These are phyloP conservation scores for Pezicula carpinea DNA, from an alignment of 2,329 filamentous ascomycete genomes.

Conservation along the genomic window DNA sequence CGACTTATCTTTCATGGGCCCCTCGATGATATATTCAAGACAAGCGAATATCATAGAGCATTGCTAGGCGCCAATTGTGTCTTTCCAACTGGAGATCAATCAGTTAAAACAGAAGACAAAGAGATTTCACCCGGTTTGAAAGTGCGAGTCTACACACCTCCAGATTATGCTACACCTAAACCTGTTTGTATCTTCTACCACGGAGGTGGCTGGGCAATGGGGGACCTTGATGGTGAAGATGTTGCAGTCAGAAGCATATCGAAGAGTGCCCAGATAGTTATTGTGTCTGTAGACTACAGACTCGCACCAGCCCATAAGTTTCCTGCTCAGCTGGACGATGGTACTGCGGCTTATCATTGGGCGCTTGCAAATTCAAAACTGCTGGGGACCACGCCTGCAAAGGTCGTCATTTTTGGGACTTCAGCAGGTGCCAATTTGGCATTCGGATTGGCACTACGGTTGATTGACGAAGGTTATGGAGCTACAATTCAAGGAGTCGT, in stretches of 20 bases:
- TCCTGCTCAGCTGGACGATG: slow-evolving; percentile 31
- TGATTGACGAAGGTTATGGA: slow-evolving; percentile 31
- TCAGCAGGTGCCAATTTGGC: slow-evolving; percentile 36
- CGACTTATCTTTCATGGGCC: slow-evolving; percentile 7
- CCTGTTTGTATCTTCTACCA: slow-evolving; percentile 32
- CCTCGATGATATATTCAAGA: neutral
- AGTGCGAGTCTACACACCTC: slow-evolving; percentile 31
- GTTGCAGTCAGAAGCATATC: slow-evolving; percentile 22
- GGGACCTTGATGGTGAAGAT: slow-evolving; percentile 31
- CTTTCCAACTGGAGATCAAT: slow-evolving; percentile 26
- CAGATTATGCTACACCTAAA: slow-evolving; percentile 25
- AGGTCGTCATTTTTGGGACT: slow-evolving; percentile 31
- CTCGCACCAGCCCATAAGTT: slow-evolving; percentile 31
- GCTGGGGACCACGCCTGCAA: slow-evolving; percentile 6
- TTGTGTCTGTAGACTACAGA: slow-evolving; percentile 32
- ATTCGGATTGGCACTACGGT: slow-evolving; percentile 31
- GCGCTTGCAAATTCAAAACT: slow-evolving; percentile 19
- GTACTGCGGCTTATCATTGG: slow-evolving; percentile 28
- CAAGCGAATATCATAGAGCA: neutral
- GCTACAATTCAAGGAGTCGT: slow-evolving; percentile 33
- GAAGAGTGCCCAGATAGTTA: slow-evolving; percentile 24
- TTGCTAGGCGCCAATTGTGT: slow-evolving; percentile 8
- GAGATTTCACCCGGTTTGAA: slow-evolving; percentile 24
- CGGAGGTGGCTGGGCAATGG: slow-evolving; percentile 34
- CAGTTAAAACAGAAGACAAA: slow-evolving; percentile 28